These are phyloP conservation scores for Malus sylvestris DNA, from an alignment of 306 rosid species.

Conservation along the genomic window DNA sequence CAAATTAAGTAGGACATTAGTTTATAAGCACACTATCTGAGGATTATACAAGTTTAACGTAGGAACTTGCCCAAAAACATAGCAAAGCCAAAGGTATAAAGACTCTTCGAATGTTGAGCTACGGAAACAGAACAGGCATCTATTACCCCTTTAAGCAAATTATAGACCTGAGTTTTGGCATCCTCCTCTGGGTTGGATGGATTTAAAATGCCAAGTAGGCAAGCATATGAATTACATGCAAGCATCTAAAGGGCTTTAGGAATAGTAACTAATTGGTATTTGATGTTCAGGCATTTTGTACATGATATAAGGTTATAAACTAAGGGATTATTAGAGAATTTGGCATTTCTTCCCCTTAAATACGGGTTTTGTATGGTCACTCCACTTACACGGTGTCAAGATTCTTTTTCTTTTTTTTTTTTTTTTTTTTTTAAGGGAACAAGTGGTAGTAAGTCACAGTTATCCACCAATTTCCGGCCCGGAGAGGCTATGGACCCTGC, in stretches of 20 bases:
- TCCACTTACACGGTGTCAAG: not conserved
- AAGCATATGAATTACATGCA: constrained; percentile 11
- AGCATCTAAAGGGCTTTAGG: constrained; percentile 10
- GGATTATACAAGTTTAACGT: not conserved
- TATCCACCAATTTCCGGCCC: fast-evolving
- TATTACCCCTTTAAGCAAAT: not conserved
- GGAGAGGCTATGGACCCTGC: no score
- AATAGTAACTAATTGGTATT: not conserved
- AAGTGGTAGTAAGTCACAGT: no score
- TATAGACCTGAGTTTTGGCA: not conserved
- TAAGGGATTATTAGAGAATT: not conserved
- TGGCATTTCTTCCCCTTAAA: not conserved
- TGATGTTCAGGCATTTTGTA: constrained; percentile 1
- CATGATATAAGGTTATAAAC: not conserved
- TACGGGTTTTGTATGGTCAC: not conserved
- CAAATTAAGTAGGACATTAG: constrained; percentile 1
- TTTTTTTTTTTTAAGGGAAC: no score
- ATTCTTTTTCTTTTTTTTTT: no score
- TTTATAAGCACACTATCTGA: constrained; percentile 23
- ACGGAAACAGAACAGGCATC: constrained; percentile 9
- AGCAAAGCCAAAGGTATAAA: constrained; percentile 31
- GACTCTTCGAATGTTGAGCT: constrained; percentile 51
- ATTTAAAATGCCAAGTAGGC: not conserved
- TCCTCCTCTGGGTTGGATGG: not conserved
- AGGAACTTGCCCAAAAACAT: constrained; percentile 37